A percentile compares a stretch with the other conserved stretches of the same genome.
These are phyloP conservation scores for Xylaria nigripes DNA, from an alignment of 495 filamentous ascomycete species.

Conservation along the genomic window DNA sequence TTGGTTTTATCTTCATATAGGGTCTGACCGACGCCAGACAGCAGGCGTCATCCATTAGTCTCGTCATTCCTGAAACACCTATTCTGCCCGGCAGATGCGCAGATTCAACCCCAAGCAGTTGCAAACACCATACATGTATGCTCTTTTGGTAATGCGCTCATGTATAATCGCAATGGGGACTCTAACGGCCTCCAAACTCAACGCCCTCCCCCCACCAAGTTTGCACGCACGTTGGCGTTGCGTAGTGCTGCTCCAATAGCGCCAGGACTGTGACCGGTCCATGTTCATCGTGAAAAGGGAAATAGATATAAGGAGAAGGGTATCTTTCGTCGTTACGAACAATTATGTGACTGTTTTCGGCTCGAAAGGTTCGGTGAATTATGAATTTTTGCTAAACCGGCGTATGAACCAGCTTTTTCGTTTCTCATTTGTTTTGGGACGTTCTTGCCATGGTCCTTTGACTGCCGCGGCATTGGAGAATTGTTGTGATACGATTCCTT, in stretches of 20 bases:
- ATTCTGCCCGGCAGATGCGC: neutral
- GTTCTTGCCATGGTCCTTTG: slow-evolving; percentile 25
- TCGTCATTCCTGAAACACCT: neutral
- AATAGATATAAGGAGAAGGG: slow-evolving; percentile 12
- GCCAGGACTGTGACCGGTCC: neutral
- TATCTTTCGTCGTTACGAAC: slow-evolving; percentile 8
- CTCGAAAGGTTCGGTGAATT: neutral
- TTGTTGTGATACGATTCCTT: slow-evolving; percentile 25
- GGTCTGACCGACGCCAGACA: neutral
- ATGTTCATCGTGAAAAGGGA: neutral
- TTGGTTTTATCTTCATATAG: neutral
- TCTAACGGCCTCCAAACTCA: neutral
- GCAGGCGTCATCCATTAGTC: neutral
- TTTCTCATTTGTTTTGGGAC: slow-evolving; percentile 51
- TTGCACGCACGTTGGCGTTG: neutral
- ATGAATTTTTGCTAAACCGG: slow-evolving; percentile 63
- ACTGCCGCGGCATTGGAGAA: slow-evolving; percentile 17
- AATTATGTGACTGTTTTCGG: neutral
- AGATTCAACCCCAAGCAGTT: neutral
- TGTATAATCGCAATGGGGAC: neutral
- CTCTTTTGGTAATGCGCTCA: neutral
- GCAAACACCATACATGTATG: slow-evolving; percentile 10
- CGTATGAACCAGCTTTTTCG: slow-evolving; percentile 82
- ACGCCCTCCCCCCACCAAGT: neutral
- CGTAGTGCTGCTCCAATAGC: neutral